Evolutionary conservation across 768 basidiomycete genomes (phyloP).

Genomic region (Coprinopsis sp.): DNA sequence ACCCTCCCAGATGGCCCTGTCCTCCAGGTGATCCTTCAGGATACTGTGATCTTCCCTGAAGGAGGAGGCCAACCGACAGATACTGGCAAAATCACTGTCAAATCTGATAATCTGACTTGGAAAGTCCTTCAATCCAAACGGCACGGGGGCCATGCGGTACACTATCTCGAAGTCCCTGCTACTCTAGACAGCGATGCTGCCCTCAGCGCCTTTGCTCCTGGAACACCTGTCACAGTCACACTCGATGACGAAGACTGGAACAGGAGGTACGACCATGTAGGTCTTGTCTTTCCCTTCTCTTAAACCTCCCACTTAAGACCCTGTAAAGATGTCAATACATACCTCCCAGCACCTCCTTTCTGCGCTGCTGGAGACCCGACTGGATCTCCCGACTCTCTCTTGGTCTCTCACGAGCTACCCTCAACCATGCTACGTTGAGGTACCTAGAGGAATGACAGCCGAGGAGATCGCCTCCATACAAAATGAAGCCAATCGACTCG

Average conservation of each 20-base stretch:
- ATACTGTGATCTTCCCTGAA: constrained; percentile 79
- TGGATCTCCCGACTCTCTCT: constrained; percentile 66
- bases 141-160: constrained; percentile 69
- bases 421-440: constrained; percentile 70
- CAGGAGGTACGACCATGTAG: constrained; percentile 70
- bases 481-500: constrained; percentile 57
- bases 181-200: constrained; percentile 39
- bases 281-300: constrained; percentile 16
- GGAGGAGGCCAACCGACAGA: constrained; percentile 81
- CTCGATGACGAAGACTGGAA: constrained; percentile 57
- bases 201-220: constrained; percentile 43
- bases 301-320: background rate
- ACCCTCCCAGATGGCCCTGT: constrained; percentile 40
- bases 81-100: constrained; percentile 51
- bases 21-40: constrained; percentile 65
- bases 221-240: constrained; percentile 46
- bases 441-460: constrained; percentile 59
- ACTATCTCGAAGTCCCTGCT: constrained; percentile 52
- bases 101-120: constrained; percentile 43
- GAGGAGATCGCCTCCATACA: constrained; percentile 64
- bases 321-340: constrained; percentile 70
- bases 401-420: constrained; percentile 77
- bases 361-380: constrained; percentile 63
- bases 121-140: constrained; percentile 63
- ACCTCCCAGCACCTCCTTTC: constrained; percentile 82